These are phyloP conservation scores for Mortierella sp. DNA, from an alignment of 371 early-diverging fungal genomes.

Conservation along the genomic window DNA sequence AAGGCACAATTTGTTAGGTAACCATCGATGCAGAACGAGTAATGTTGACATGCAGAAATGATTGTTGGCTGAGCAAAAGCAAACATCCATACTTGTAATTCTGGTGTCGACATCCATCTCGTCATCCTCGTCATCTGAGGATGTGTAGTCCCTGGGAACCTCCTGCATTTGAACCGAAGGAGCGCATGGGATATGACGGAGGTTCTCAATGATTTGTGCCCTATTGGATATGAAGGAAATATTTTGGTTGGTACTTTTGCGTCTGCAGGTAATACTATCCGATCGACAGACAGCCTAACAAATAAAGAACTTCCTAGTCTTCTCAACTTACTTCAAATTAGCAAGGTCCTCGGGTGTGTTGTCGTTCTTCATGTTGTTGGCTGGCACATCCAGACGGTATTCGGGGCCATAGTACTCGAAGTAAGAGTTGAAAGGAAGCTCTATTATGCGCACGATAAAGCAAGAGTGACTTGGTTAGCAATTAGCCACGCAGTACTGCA, in stretches of 20 bases:
- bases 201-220: slow-evolving; percentile 88
- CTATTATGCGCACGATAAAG: slow-evolving; percentile 60
- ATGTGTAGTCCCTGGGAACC: slow-evolving; percentile 66
- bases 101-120: slow-evolving; percentile 63
- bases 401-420: slow-evolving; percentile 97
- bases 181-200: slow-evolving; percentile 88
- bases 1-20: background rate
- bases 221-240: slow-evolving; percentile 2
- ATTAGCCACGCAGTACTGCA: background rate
- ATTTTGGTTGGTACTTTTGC: background rate
- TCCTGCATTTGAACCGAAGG: slow-evolving; percentile 97
- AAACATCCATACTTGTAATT: slow-evolving; percentile 62
- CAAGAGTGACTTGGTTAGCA: background rate
- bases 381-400: slow-evolving; percentile 92
- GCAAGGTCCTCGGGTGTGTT: slow-evolving; percentile 94
- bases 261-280: background rate
- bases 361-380: slow-evolving; percentile 97
- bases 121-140: slow-evolving; percentile 61
- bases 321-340: slow-evolving; percentile 75
- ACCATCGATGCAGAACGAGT: background rate
- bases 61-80: background rate
- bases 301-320: no score
- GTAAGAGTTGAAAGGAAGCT: slow-evolving; percentile 95
- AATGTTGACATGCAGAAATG: background rate
- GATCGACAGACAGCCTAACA: background rate